phyloP scores from a whole-genome alignment of 1,284 basidiomycete species.

The Sanghuangporus weigelae region DNA sequence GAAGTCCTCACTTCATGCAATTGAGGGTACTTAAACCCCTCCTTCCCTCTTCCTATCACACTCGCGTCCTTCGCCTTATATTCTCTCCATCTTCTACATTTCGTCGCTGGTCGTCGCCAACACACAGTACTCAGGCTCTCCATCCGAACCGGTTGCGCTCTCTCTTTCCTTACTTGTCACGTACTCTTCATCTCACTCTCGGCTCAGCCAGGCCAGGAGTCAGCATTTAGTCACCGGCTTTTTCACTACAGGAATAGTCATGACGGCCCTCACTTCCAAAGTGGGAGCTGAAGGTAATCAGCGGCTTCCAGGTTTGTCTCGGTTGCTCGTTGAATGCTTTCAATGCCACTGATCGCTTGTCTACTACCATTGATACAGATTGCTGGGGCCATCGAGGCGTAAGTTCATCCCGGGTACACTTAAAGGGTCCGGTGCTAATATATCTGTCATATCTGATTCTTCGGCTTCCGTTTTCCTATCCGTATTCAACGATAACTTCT shows the following conservation, averaged over 20 bases:
- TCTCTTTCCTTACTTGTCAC: too few relatives aligned
- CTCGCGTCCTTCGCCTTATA: too few relatives aligned
- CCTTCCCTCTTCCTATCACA: too few relatives aligned
- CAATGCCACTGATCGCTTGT: neutral
- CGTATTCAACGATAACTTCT: neutral
- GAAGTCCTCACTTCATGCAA: neutral
- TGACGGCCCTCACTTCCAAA: conserved; percentile 4
- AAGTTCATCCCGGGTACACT: conserved; percentile 30
- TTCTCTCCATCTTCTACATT: neutral
- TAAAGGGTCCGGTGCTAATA: neutral
- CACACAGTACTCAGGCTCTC: neutral
- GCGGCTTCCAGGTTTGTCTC: conserved; percentile 12
- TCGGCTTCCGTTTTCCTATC: neutral
- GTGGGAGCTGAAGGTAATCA: neutral
- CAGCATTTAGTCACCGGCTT: neutral
- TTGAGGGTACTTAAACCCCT: neutral
- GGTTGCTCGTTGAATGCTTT: neutral
- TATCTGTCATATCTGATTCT: neutral
- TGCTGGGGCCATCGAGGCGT: conserved; percentile 97
- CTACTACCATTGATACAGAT: conserved; percentile 35
- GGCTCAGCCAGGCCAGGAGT: neutral
- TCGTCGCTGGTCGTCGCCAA: neutral
- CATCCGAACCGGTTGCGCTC: neutral
- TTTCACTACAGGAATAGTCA: neutral
- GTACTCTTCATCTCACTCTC: neutral